phyloP scores from a whole-genome alignment of 139 green algal species.

The Yamagishiella unicocca region DNA sequence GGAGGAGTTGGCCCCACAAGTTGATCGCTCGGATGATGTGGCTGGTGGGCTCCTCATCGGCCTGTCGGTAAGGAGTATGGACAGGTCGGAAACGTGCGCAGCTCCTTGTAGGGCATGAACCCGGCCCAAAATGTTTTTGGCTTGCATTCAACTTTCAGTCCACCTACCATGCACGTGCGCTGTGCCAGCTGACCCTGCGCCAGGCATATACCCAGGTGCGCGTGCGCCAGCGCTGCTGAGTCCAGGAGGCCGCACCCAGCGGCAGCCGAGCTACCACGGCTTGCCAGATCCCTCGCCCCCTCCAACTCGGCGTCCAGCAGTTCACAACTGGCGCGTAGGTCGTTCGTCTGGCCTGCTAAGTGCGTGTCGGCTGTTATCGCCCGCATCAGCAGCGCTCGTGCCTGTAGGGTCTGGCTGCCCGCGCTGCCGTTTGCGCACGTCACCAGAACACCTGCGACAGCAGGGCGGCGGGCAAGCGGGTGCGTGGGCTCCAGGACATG shows the following conservation, averaged over 20 bases:
- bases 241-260: constrained; percentile 23
- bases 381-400: neutral
- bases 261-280: neutral
- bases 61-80: neutral
- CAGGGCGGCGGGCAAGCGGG: too few species aligned
- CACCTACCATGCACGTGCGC: neutral
- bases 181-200: constrained; percentile 1
- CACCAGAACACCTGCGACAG: neutral
- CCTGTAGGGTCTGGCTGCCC: neutral
- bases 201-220: constrained; percentile 1
- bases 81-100: neutral
- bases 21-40: neutral
- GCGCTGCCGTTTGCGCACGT: neutral
- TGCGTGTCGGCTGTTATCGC: neutral
- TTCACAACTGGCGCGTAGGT: neutral
- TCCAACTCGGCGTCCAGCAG: constrained; percentile 20
- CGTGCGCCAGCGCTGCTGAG: neutral
- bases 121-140: too few species aligned
- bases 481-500: too few species aligned
- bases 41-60: neutral
- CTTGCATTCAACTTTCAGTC: too few species aligned
- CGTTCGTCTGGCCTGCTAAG: neutral
- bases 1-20: constrained; percentile 1
- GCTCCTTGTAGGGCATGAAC: too few species aligned
- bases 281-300: neutral